Evolutionary conservation across 768 basidiomycete genomes (phyloP), one percentile per base, ranked within the genome.

Genomic region (Goffeauzyma gilvescens): DNA sequence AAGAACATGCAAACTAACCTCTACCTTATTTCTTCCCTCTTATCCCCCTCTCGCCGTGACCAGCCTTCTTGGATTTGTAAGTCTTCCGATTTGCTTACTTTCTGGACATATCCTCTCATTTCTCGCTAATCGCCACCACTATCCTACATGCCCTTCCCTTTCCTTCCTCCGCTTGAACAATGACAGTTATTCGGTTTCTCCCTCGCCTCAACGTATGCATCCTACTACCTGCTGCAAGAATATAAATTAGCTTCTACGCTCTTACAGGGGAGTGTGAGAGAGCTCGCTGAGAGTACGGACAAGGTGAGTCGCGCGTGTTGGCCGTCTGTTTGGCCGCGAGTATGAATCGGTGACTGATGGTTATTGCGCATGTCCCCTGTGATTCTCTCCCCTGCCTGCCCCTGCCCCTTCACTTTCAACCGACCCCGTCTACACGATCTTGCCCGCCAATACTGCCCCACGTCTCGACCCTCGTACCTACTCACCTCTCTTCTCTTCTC

Each of bases 171-270:
- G 17, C 37, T 24, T 6, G n/a, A 5, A 14, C n/a, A n/a, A n/a
- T n/a, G n/a, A 10, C 33, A 63, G 61, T 62, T 93, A 26, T 75
- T 87, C 52, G 87, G 85, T 1, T 89, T 90, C 67, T 86, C 86
- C 5, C 64, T 87, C 26, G 84, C 85, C 1, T 83, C 85, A 1
- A 78, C 81, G 0, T 74, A 77, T 53, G 82, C 84, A 31, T 78
- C 84, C 21, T 90, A 86, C 61, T 75, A 82, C 59, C 69, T 93
- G 15, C 66, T 89, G 35, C 84, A 90, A 50, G 87, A 90, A 66
- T 86, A 87, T 64, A 82, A 84, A 63, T 68, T 72, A 32, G 85
- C 86, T 23, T 85, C 84, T 3, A 77, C 79, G n/a, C 73, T 81
- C 22, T 65, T 93, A 38, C 80, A 87, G 63, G 74, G 78, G 17